Base-by-base conservation (phyloP, 768 basidiomycete genomes). In the Suillus fuscotomentosus region DNA sequence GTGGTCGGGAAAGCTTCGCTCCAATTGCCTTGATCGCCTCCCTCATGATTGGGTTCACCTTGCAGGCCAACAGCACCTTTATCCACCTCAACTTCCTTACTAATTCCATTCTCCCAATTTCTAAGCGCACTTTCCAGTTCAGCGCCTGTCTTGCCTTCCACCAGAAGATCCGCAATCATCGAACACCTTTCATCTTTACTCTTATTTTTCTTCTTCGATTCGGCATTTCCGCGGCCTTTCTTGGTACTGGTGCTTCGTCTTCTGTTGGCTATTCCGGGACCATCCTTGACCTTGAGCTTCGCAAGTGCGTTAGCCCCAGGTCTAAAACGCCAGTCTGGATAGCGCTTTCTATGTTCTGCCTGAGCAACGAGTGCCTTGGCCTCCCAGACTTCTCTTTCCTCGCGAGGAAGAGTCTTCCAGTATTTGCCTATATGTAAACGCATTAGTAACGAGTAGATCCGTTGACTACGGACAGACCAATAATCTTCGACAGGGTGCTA, bases 261-360 rank as follows among this genome's bases (percentile, higher is more conserved):
- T 67, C 75, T 68, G 62, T 70, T 75, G 38, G 69, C 34, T 8
- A 64, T 24, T 63, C 77, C 73, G 22, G 78, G 77, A 11, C 82
- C 77, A 66, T 83, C 78, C 63, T 79, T 78, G 67, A 81, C 75
- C 70, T 76, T 78, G 56, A 68, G 69, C 67, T 70, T 77, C 57
- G 75, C 79, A 60, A 81, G 76, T 60, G 74, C 80, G 67, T 79
- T 82, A 50, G 82, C 76, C n/a, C 85, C 87, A 5, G 89, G 90
- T 57, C 88, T 83, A 74, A 92, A 94, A 59, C 92, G 81, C 91
- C 92, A 94, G 75, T 92, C 89, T 1, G 91, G 91, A 72, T 92
- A 92, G 63, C 84, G 81, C 57, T 81, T 80, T 61, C 90, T 82
- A 72, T 93, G 91, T 72, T 91, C 91, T 0, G 84, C 86, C 70